Evolutionary conservation across 2,329 filamentous ascomycete species (phyloP), one percentile per base, ranked within the genome.

Genomic region (Monosporascus sp.): DNA sequence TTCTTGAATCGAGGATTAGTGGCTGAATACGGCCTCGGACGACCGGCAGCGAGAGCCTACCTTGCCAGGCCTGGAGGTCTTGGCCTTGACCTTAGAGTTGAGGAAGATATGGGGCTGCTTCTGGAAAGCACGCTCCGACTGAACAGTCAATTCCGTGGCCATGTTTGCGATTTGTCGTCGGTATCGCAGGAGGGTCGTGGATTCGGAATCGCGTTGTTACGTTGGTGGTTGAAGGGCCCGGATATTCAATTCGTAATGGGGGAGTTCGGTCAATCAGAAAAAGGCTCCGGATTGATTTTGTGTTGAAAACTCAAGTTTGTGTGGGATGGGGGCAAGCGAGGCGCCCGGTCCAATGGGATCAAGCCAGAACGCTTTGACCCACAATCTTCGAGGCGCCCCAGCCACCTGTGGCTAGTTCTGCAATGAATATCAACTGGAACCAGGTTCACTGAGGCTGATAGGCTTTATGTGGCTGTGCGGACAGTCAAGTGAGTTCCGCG

Each of bases 71-170:
- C 87, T 87, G 77, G 81, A 81, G 76, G 88, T 90, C 79, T 89
- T 87, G 74, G 86, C 79, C 84, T 91, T 90, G 77, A 82, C 81
- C 88, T 99, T 99, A 75, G 88, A 83, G 88, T 97, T 97, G 73
- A 89, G 86, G 90, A 97, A 99, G 85, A 99, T 96, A 81, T 99
- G 94, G 78, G 94, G 94, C 86, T 99, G 93, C 88, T 99, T 99
- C 82, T 97, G 94, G 90, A 89, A 99, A 85, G 94, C 94, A 83
- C 94, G 93, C 88, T 99, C 94, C 77, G 90, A 95, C 88, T 99
- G 94, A 80, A 99, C 94, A 78, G 91, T 96, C 82, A 97, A 85
- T 85, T 96, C 91, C 85, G 91, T 96, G 77, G 91, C 91, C 91
- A 96, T 96, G 78, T 75, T 85, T 82, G 79, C 79, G 77, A 66